Base-by-base conservation (phyloP, 2,329 filamentous ascomycete genomes). In the Xylariales sp. region DNA sequence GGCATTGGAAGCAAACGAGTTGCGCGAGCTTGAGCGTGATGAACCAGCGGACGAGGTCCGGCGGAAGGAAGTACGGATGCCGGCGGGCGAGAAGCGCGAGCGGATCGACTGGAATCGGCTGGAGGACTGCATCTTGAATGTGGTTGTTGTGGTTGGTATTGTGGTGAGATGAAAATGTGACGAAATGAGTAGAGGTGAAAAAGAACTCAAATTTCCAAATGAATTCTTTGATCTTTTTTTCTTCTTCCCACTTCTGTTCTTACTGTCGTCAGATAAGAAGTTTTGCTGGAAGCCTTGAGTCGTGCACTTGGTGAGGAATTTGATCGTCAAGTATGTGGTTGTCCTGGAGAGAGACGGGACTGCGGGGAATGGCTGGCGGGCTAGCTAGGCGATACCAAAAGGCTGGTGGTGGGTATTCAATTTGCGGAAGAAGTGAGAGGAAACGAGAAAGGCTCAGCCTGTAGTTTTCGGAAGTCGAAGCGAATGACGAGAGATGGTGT, bases 51-150 rank as follows among this genome's bases (percentile, higher is more conserved):
- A 68, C 2, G 69, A 70, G 10, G 62, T 68, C 41, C 74, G 70
- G 42, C 74, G 72, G 56, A 78, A 66, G 8, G 72, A 74, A 33
- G 66, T 69, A 44, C 73, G 71, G 33, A 79, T 55, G 46, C 54
- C 60, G 35, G 57, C 59, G n/a, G 67, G 60, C 10, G 69, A 69
- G 60, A 78, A 70, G 62, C 72, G 72, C 40, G 65, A 57, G 40
- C 69, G 60, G 55, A 76, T 65, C 43, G 61, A 55, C 43, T 75
- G 66, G 60, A 76, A 69, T 50, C n/a, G n/a, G n/a, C 69, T 68
- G 7, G 69, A 63, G 31, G 62, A 52, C 48, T 70, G 65, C 70
- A 73, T 73, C 28, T 50, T 66, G 56, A 42, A 40, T 43, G 44
- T 35, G 36, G 38, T 44, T 31, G 29, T 17, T 21, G 24, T 23